Percentiles rank a stretch among this genome's conserved stretches.
phyloP scores from a whole-genome alignment of 768 basidiomycete species.

The Mycena indigotica region DNA sequence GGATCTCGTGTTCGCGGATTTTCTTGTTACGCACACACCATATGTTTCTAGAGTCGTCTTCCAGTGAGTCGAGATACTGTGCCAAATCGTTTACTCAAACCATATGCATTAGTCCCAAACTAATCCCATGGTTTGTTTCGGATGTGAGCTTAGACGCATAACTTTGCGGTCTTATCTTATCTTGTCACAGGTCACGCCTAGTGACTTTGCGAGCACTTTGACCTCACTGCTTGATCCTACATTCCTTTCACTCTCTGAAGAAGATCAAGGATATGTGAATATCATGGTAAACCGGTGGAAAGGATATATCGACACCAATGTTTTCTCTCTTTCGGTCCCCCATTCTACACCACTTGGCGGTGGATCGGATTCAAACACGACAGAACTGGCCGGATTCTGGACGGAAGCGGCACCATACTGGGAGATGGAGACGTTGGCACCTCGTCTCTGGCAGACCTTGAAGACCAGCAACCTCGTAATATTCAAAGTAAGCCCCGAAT shows the following conservation, averaged over 20 bases:
- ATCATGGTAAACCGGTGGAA: constrained; percentile 74
- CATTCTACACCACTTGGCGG: constrained; percentile 57
- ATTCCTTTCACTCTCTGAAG: constrained; percentile 53
- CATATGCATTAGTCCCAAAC: constrained; percentile 84
- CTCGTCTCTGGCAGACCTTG: constrained; percentile 53
- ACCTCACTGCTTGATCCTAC: constrained; percentile 57
- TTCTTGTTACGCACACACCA: constrained; percentile 86
- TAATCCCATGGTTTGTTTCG: constrained; percentile 97
- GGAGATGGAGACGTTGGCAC: constrained; percentile 61
- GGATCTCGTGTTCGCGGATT: constrained; percentile 91
- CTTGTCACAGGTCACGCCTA: constrained; percentile 58
- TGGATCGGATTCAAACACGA: constrained; percentile 18
- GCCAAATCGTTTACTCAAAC: no score
- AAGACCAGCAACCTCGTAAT: constrained; percentile 68
- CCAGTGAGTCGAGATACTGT: no score
- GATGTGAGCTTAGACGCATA: constrained; percentile 46
- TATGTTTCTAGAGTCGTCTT: constrained; percentile 82
- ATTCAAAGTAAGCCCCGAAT: constrained; percentile 64
- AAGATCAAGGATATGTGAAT: constrained; percentile 45
- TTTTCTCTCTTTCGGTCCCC: constrained; percentile 75
- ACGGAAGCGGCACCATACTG: constrained; percentile 76
- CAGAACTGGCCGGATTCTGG: constrained; percentile 60
- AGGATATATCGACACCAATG: constrained; percentile 64
- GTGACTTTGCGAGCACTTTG: constrained; percentile 72
- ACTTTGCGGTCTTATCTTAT: not conserved